Evolutionary conservation across 257 asterid species (phyloP), one percentile per base, ranked within the genome.

Genomic region (Vinca minor): DNA sequence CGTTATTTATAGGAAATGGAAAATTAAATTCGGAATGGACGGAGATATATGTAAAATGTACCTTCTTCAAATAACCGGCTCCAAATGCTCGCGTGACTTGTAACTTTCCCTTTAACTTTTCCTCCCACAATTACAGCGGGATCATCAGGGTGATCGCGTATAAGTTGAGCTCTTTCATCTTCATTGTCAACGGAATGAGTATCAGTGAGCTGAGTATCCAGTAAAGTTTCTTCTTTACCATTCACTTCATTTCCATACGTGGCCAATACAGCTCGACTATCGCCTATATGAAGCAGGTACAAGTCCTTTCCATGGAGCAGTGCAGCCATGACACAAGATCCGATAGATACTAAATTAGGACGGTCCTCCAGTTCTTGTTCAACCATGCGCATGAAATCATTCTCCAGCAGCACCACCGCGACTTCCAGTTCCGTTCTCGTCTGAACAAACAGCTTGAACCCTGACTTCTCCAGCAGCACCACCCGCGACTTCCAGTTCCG

Each of bases 391-490:
- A 93, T 86, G 70, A 89, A 89, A 52, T 89, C 99, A 15, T 46
- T 73, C 78, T 93, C 99, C 98, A 8, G 98, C 98, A 1, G 96
- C 97, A 69, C 89, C 98, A n/a, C n/a, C n/a, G n/a, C n/a, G n/a
- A 64, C 97, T 75, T 34, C 98, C 98, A 34, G 89, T 92, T 21
- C 94, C 93, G 8, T 89, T 87, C 69, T 92, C 97, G 69, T 92
- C 97, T 2, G 98, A 92, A 72, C 95, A 87, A 67, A 92, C 96
- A 2, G 98, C 96, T 75, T 92, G 98, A 60, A 92, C 97, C 69
- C 98, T 79, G 71, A 89, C 98, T 76, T 92, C 97, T 11, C 97
- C 98, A 32, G 97, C 98, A 20, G 98, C 95, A 20, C 98, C 98
- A 23, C 97, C 98, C 17, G 98, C 98, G 36, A 89, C 83, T 71